phyloP scores from a whole-genome alignment of 371 early-diverging fungal species.

The Batrachochytrium dendrobatidis region DNA sequence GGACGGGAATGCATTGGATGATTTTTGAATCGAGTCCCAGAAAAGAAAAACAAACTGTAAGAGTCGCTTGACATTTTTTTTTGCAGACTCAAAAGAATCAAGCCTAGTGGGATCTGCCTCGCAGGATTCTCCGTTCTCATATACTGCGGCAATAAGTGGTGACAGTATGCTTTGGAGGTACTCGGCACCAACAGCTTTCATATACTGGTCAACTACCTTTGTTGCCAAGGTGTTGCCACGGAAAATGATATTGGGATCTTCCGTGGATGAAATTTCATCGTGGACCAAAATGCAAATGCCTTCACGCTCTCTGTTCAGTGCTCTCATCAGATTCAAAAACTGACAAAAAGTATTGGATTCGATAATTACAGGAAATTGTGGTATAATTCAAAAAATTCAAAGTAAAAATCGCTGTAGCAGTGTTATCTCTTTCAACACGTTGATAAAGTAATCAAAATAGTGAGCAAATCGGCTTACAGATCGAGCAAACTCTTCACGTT shows the following conservation, averaged over 20 bases:
- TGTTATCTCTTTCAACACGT: conserved; percentile 8
- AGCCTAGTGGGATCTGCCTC: conserved; percentile 41
- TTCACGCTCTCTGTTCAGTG: conserved; percentile 16
- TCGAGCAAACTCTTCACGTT: conserved; percentile 22
- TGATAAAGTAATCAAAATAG: conserved; percentile 9
- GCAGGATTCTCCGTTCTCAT: conserved; percentile 45
- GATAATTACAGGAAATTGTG: background rate
- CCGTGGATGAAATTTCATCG: conserved; percentile 25
- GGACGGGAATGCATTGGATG: conserved; percentile 24
- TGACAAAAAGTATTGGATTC: conserved; percentile 4
- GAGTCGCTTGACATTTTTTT: conserved; percentile 20
- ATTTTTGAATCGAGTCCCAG: conserved; percentile 30
- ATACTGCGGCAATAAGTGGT: conserved; percentile 50
- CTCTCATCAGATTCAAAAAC: conserved; percentile 15
- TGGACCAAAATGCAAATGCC: conserved; percentile 22
- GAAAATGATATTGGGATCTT: conserved; percentile 34
- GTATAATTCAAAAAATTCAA: background rate
- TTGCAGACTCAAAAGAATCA: conserved; percentile 19
- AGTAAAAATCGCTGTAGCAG: background rate
- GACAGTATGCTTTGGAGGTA: conserved; percentile 67
- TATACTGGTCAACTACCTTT: conserved; percentile 71
- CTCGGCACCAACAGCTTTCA: conserved; percentile 65
- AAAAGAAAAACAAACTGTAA: conserved; percentile 14
- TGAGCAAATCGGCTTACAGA: conserved; percentile 11
- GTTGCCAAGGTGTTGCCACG: conserved; percentile 74